phyloP scores from a whole-genome alignment of 2,329 filamentous ascomycete species.

The Verticillium klebahnii region DNA sequence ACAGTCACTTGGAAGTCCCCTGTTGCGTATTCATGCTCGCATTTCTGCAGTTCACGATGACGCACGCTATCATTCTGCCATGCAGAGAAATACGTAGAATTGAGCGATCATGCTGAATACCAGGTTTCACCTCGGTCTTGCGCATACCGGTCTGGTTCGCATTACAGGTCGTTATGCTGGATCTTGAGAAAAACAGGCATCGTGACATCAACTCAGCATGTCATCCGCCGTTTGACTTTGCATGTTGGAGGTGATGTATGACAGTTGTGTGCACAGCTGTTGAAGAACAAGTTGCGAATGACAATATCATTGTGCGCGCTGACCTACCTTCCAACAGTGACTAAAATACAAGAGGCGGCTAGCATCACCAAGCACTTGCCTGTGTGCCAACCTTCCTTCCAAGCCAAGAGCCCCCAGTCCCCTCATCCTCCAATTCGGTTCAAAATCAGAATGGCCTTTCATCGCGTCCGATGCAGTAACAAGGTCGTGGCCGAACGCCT shows the following conservation, averaged over 20 bases:
- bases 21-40: background rate
- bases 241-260: too few species aligned
- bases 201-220: too few species aligned
- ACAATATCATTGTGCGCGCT: background rate
- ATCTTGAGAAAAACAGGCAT: too few species aligned
- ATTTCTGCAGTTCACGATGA: background rate
- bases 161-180: too few species aligned
- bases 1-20: background rate
- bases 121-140: too few species aligned
- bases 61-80: background rate
- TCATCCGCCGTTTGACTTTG: too few species aligned
- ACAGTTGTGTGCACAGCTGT: too few species aligned
- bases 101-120: background rate
- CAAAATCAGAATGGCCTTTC: constrained; percentile 89
- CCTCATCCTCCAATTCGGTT: constrained; percentile 26
- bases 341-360: background rate
- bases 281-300: too few species aligned
- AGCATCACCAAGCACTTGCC: background rate
- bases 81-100: background rate
- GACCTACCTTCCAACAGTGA: background rate
- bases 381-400: background rate
- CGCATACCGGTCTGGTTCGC: too few species aligned
- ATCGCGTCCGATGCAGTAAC: constrained; percentile 95
- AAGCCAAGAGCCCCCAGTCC: background rate
- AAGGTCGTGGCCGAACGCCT: constrained; percentile 99